A percentile compares a stretch with the other conserved stretches of the same genome.
These are phyloP conservation scores for Samsoniella hepiali DNA, from an alignment of 2,329 filamentous ascomycete species.

Conservation along the genomic window DNA sequence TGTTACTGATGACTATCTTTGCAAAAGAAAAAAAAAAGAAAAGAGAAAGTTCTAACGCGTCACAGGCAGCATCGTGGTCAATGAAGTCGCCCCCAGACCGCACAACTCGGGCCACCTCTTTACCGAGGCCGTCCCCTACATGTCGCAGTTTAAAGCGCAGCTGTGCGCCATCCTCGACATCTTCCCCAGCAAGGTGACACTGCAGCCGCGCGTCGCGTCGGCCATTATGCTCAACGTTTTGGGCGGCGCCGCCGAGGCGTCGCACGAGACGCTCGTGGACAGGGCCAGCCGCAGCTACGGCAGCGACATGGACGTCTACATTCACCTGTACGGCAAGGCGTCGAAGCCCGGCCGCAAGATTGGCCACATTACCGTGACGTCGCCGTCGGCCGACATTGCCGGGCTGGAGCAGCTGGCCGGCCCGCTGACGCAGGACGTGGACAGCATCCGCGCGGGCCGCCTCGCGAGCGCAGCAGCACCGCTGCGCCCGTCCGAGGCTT, in stretches of 20 bases:
- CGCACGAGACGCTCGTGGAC: conserved; percentile 53
- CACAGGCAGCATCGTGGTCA: conserved; percentile 66
- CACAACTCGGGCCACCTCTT: conserved; percentile 96
- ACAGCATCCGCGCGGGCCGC: conserved; percentile 56
- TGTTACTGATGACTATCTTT: conserved; percentile 17
- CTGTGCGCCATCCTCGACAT: conserved; percentile 75
- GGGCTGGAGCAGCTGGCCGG: conserved; percentile 59
- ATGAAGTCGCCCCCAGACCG: conserved; percentile 76
- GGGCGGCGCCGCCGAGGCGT: conserved; percentile 62
- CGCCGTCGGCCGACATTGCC: conserved; percentile 57
- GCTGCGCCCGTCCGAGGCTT: conserved; percentile 32
- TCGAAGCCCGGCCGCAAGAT: conserved; percentile 90
- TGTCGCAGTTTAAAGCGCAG: conserved; percentile 91
- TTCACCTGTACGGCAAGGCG: conserved; percentile 91
- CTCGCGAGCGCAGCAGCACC: conserved; percentile 39
- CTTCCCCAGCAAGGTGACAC: conserved; percentile 51
- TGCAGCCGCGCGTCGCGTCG: conserved; percentile 57
- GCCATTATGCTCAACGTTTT: conserved; percentile 81
- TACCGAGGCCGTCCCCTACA: conserved; percentile 82
- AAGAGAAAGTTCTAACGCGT: conserved; percentile 13
- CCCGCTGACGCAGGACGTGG: conserved; percentile 64
- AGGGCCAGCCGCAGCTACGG: conserved; percentile 43
- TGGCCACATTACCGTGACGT: conserved; percentile 84
- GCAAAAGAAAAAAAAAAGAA: too few species aligned
- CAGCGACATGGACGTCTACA: conserved; percentile 48